Base-by-base conservation (phyloP, 768 basidiomycete species). In the Boletus edulis region DNA sequence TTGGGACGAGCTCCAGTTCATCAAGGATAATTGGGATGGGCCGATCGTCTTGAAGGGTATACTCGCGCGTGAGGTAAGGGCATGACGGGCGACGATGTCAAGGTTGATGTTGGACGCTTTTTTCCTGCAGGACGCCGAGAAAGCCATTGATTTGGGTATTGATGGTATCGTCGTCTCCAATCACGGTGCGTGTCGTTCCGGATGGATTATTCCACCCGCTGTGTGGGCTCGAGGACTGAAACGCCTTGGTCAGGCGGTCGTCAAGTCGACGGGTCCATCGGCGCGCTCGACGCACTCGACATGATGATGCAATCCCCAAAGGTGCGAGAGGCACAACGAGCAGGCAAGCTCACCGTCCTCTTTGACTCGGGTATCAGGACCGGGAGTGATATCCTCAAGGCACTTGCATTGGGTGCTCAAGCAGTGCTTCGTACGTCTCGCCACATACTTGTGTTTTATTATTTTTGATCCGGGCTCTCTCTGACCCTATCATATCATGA, bases 131-230 rank as follows among this genome's bases (percentile, higher is more conserved):
- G 78, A 80, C 46, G 79, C 79, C 6, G 64, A 87, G 64, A 81
- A 78, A 62, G 86, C 87, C 0, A 65, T 89, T 14, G 81, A 87
- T 27, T 62, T 77, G 18, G 81, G 86, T 1, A 76, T 83, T 14
- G 80, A 91, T 52, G 90, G 87, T 1, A 87, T 93, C 54, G 67
- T 93, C 46, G 86, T 92, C 15, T 90, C 87, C 11, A 94, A 91
- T 63, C 90, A 92, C 59, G 88, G 87, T 86, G 46, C 31, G 76
- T 62, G 10, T 8, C 29, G 29, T 29, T 24, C 22, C 22, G 22
- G 22, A 24, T 24, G 22, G 22, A 4, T 5, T 29, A 29, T 29
- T 9, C 9, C 17, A 2, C 12, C 40, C n/a, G 13, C n/a, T 5
- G 13, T 6, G 20, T 35, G 13, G 8, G 14, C 4, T 40, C 5